These are phyloP conservation scores for Bocquillonia castaneifolia DNA, from an alignment of 441 rosid genomes.

Conservation along the genomic window DNA sequence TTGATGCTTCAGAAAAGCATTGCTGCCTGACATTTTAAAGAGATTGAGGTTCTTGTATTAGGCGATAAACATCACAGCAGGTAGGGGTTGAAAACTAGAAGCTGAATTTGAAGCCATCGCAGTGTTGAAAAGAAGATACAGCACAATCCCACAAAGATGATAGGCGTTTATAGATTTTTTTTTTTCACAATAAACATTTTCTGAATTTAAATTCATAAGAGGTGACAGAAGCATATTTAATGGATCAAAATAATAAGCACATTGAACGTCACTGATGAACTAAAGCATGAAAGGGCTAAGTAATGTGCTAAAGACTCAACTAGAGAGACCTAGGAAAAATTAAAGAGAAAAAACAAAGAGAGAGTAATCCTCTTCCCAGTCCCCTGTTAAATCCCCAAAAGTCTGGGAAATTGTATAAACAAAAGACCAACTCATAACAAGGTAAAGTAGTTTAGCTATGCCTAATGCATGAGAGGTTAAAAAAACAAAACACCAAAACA, in stretches of 20 bases:
- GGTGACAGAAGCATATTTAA: neutral
- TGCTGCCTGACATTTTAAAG: constrained; percentile 62
- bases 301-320: neutral
- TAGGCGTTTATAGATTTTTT: no score
- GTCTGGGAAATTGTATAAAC: no score
- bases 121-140: no score
- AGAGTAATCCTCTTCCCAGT: neutral
- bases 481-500: no score
- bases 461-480: no score
- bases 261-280: neutral
- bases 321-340: neutral
- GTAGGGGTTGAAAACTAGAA: neutral
- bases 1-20: constrained; percentile 84
- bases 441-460: no score
- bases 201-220: neutral
- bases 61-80: constrained; percentile 1
- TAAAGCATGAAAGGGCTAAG: neutral
- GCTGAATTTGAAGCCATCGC: neutral
- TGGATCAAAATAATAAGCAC: neutral
- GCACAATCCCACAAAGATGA: neutral
- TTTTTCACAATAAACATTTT: neutral
- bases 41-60: constrained; percentile 9
- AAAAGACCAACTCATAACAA: neutral
- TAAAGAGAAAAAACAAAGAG: no score
- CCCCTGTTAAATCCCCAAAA: neutral